A percentile compares a stretch with the other conserved stretches of the same genome.
Conservation (phyloP, 805 yeast genomes). For the Debaryomyces hansenii region DNA sequence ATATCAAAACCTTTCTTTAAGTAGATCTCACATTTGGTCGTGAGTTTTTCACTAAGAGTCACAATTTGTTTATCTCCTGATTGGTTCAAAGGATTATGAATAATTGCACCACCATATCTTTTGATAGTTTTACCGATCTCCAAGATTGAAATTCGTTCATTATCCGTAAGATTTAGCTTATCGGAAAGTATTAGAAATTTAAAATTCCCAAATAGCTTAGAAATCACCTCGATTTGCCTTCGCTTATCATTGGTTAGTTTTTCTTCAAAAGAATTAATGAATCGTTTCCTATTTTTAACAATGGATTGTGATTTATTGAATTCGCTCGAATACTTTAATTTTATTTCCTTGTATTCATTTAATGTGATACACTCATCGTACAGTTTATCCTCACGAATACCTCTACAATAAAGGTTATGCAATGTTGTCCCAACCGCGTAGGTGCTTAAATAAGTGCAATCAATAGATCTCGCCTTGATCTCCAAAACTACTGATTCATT, state of each 20-base stretch:
- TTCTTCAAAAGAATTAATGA: slow-evolving; percentile 10
- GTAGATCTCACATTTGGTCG: slow-evolving; percentile 28
- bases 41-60: slow-evolving; percentile 23
- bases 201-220: slow-evolving; percentile 44
- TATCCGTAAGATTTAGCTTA: slow-evolving; percentile 21
- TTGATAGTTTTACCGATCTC: slow-evolving; percentile 40
- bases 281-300: slow-evolving; percentile 24
- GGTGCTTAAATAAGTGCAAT: slow-evolving; percentile 39
- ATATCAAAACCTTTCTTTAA: slow-evolving; percentile 53
- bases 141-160: slow-evolving; percentile 27
- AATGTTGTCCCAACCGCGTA: slow-evolving; percentile 71
- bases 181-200: slow-evolving; percentile 59
- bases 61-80: slow-evolving; percentile 9
- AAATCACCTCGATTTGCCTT: slow-evolving; percentile 11
- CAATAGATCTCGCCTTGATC: slow-evolving; percentile 77
- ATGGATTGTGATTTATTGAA: slow-evolving; percentile 27
- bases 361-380: slow-evolving; percentile 55
- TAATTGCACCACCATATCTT: slow-evolving; percentile 52
- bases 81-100: slow-evolving; percentile 11
- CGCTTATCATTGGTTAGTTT: slow-evolving; percentile 5
- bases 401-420: slow-evolving; percentile 71
- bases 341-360: slow-evolving; percentile 49
- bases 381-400: slow-evolving; percentile 68
- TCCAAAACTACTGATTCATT: slow-evolving; percentile 75
- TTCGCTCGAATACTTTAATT: slow-evolving; percentile 23